phyloP scores from a whole-genome alignment of 2,329 filamentous ascomycete species.

The Fusarium keratoplasticum region DNA sequence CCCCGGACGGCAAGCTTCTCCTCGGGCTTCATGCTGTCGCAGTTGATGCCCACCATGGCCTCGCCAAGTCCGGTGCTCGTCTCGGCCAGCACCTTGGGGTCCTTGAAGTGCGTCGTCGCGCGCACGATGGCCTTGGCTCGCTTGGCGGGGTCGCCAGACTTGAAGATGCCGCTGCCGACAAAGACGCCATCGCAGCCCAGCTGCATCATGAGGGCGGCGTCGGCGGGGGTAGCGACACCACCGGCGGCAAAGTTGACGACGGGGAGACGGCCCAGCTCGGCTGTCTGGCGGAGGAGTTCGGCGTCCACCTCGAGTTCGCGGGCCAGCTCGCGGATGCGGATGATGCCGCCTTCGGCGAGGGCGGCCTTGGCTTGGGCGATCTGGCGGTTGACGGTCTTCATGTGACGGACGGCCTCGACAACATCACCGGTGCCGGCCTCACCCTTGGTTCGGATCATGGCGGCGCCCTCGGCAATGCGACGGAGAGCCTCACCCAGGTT shows the following conservation, averaged over 20 bases:
- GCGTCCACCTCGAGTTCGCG: slow-evolving; percentile 85
- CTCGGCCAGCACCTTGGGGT: slow-evolving; percentile 86
- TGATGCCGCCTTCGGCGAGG: slow-evolving; percentile 65
- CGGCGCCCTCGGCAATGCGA: slow-evolving; percentile 90
- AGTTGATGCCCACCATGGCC: slow-evolving; percentile 97
- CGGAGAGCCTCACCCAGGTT: slow-evolving; percentile 94
- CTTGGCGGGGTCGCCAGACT: slow-evolving; percentile 90
- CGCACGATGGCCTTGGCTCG: slow-evolving; percentile 94
- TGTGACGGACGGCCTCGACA: slow-evolving; percentile 95
- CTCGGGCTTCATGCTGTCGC: slow-evolving; percentile 77
- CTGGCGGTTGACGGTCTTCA: slow-evolving; percentile 87
- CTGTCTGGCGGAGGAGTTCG: slow-evolving; percentile 85
- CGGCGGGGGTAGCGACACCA: slow-evolving; percentile 98
- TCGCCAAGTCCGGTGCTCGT: slow-evolving; percentile 92
- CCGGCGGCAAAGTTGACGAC: slow-evolving; percentile 98
- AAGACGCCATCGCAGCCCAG: slow-evolving; percentile 98
- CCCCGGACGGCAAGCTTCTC: slow-evolving; percentile 89
- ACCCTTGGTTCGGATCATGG: slow-evolving; percentile 99
- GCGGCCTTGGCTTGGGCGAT: slow-evolving; percentile 85
- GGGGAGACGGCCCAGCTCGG: slow-evolving; percentile 86
- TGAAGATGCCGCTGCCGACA: slow-evolving; percentile 97
- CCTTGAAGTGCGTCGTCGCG: slow-evolving; percentile 90
- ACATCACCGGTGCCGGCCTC: slow-evolving; percentile 98
- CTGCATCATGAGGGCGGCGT: slow-evolving; percentile 98
- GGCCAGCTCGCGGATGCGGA: slow-evolving; percentile 75